phyloP scores from a whole-genome alignment of 2,329 filamentous ascomycete species.

The Hypoxylon sp. region DNA sequence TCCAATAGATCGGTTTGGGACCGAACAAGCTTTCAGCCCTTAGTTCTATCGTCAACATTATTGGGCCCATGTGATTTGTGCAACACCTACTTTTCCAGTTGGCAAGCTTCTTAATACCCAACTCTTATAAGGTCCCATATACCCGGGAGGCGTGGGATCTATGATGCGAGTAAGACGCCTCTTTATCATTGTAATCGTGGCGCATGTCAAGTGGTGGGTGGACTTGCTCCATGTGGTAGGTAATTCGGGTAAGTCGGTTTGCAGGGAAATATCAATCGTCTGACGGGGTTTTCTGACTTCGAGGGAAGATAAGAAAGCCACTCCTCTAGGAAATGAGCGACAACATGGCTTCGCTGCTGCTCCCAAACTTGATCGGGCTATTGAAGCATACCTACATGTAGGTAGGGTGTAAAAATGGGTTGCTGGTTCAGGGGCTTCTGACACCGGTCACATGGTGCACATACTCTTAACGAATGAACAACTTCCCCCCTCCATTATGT shows the following conservation, averaged over 20 bases:
- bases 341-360: conserved; percentile 2
- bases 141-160: not conserved
- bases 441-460: conserved; percentile 18
- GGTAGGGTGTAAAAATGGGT: conserved; percentile 3
- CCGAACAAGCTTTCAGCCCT: conserved; percentile 31
- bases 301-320: conserved; percentile 3
- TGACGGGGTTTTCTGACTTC: conserved; percentile 8
- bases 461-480: not conserved
- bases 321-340: conserved; percentile 3
- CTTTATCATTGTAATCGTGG: conserved; percentile 12
- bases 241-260: conserved; percentile 18
- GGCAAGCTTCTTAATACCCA: conserved; percentile 12
- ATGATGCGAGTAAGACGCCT: conserved; percentile 6
- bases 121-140: conserved; percentile 12
- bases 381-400: conserved; percentile 2
- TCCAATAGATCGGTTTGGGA: conserved; percentile 37
- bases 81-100: conserved; percentile 17
- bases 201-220: conserved; percentile 17
- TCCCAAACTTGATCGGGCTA: not conserved
- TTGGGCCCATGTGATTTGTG: conserved; percentile 30
- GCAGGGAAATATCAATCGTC: conserved; percentile 6
- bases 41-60: conserved; percentile 24
- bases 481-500: conserved; percentile 4
- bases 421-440: conserved; percentile 28
- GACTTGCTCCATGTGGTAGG: conserved; percentile 23